phyloP scores from a whole-genome alignment of 352 stramenopile genomes.

The Aphanomyces euteiches region DNA sequence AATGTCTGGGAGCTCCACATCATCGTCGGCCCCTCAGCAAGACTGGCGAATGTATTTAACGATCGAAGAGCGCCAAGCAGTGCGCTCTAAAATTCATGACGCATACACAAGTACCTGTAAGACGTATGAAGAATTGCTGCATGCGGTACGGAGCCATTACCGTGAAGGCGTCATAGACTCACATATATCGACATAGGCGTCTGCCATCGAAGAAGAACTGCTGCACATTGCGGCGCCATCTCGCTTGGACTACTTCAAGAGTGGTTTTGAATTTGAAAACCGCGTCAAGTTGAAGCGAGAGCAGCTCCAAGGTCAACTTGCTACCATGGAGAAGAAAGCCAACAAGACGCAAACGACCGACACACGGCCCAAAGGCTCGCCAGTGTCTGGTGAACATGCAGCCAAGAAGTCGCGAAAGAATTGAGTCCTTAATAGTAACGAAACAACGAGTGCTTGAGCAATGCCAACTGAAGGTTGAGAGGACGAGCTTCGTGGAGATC shows the following conservation, averaged over 20 bases:
- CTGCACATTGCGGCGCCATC: conserved; percentile 85
- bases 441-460: conserved; percentile 80
- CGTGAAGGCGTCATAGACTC: not conserved
- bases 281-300: conserved; percentile 88
- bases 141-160: conserved; percentile 57
- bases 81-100: conserved; percentile 83
- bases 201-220: conserved; percentile 85
- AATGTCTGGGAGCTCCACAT: too few relatives aligned
- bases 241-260: conserved; percentile 88
- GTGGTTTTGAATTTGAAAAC: conserved; percentile 88
- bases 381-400: not conserved
- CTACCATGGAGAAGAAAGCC: conserved; percentile 50
- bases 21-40: conserved; percentile 32
- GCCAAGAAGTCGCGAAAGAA: conserved; percentile 29
- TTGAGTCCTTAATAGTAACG: conserved; percentile 33
- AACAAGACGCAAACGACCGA: conserved; percentile 4
- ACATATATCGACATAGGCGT: conserved; percentile 44
- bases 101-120: conserved; percentile 81
- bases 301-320: conserved; percentile 79
- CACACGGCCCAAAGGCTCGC: conserved; percentile 3
- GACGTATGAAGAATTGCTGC: conserved; percentile 83
- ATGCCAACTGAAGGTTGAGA: conserved; percentile 55
- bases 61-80: conserved; percentile 85
- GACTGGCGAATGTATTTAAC: conserved; percentile 88
- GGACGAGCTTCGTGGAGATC: conserved; percentile 53